These are phyloP conservation scores for Populus euphratica DNA, from an alignment of 345 rosid species.

Conservation along the genomic window DNA sequence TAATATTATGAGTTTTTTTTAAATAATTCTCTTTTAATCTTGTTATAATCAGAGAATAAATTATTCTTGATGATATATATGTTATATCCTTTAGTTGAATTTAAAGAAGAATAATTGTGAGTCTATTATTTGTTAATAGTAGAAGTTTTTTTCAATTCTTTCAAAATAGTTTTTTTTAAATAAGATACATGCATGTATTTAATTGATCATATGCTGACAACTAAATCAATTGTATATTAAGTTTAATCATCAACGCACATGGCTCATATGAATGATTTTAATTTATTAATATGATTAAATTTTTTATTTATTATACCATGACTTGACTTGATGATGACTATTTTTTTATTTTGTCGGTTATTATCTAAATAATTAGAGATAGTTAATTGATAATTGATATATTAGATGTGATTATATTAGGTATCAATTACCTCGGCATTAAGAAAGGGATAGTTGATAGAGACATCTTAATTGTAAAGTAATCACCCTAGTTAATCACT, in stretches of 20 bases:
- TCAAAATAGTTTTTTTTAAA: too few species aligned
- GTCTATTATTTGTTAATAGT: too few species aligned
- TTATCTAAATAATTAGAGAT: background rate
- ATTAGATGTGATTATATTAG: background rate
- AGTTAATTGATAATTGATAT: background rate
- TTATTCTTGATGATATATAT: too few species aligned
- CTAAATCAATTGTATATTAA: background rate
- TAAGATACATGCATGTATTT: too few species aligned
- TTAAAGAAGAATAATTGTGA: too few species aligned
- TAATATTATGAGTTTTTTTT: too few species aligned
- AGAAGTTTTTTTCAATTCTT: too few species aligned
- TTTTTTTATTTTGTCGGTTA: background rate
- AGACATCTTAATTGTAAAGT: background rate
- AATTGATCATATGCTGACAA: background rate
- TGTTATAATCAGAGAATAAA: too few species aligned
- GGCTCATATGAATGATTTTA: background rate
- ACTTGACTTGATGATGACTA: background rate
- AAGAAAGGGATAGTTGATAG: background rate
- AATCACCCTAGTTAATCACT: background rate
- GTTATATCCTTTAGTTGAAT: too few species aligned
- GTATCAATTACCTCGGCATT: background rate
- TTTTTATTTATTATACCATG: background rate
- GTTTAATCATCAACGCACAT: conserved; percentile 11
- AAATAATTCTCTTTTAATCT: too few species aligned
- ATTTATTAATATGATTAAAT: background rate